phyloP scores from a whole-genome alignment of 139 green algal species.

The Haematococcus lacustris region DNA sequence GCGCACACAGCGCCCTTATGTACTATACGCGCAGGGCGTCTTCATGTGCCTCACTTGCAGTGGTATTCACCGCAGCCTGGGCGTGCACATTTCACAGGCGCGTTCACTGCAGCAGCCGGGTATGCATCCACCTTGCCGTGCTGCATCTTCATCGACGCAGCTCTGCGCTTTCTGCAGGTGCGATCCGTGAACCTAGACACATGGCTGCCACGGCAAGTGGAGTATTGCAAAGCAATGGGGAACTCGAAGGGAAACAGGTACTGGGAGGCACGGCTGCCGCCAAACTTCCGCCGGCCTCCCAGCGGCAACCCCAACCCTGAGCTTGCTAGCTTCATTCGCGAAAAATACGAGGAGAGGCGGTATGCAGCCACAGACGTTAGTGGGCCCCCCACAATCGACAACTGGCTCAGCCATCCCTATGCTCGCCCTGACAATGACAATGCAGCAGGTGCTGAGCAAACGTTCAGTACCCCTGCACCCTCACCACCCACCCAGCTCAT shows the following conservation, averaged over 20 bases:
- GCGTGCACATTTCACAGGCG: slow-evolving; percentile 65
- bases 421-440: background rate
- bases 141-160: too few relatives aligned
- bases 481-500: too few relatives aligned
- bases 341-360: slow-evolving; percentile 57
- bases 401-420: slow-evolving; percentile 65
- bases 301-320: slow-evolving; percentile 56
- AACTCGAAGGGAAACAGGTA: slow-evolving; percentile 69
- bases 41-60: slow-evolving; percentile 89
- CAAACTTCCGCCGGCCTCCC: slow-evolving; percentile 56
- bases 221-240: slow-evolving; percentile 71
- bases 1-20: too few relatives aligned
- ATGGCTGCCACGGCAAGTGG: slow-evolving; percentile 86
- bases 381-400: slow-evolving; percentile 68
- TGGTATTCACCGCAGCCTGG: slow-evolving; percentile 77
- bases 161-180: slow-evolving; percentile 13
- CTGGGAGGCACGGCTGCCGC: slow-evolving; percentile 78
- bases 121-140: too few relatives aligned
- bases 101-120: too few relatives aligned
- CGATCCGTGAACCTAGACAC: slow-evolving; percentile 84
- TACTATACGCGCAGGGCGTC: slow-evolving; percentile 77
- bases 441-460: too few relatives aligned
- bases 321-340: slow-evolving; percentile 71
- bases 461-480: too few relatives aligned
- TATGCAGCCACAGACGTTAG: background rate